Percentiles rank a stretch among this genome's conserved stretches.
These are phyloP conservation scores for Vitis amurensis DNA, from an alignment of 164 flowering plant species.

Conservation along the genomic window DNA sequence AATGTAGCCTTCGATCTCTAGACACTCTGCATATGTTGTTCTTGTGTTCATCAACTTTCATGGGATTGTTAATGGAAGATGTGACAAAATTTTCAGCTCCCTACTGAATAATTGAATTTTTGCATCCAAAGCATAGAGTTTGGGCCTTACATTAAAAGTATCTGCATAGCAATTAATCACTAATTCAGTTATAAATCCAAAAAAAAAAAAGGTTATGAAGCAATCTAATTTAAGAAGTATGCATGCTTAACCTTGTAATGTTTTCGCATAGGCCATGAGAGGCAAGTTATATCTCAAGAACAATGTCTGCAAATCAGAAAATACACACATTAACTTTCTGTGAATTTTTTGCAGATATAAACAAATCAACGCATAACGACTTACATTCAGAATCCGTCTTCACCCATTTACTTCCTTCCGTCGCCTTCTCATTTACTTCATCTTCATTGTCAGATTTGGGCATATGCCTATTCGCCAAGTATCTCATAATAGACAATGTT, in stretches of 20 bases:
- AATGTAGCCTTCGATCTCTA: too few species aligned
- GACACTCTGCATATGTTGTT: too few species aligned
- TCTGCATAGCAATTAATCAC: too few species aligned
- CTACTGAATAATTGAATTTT: too few species aligned
- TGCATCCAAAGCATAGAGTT: too few species aligned
- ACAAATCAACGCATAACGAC: conserved; percentile 12
- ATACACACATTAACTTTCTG: not conserved
- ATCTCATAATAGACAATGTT: conserved; percentile 37
- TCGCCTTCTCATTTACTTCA: conserved; percentile 23
- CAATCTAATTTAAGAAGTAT: conserved; percentile 20
- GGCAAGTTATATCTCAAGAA: conserved; percentile 55
- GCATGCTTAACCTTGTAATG: conserved; percentile 7
- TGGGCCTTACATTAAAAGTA: too few species aligned
- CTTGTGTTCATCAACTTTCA: too few species aligned
- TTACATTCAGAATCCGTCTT: conserved; percentile 84
- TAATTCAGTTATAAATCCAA: too few species aligned
- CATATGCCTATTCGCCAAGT: conserved; percentile 30
- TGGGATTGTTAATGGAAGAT: too few species aligned
- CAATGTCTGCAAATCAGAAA: conserved; percentile 56
- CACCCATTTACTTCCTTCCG: conserved; percentile 64
- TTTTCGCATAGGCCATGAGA: not conserved
- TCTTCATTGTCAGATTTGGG: conserved; percentile 23
- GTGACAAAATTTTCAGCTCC: too few species aligned
- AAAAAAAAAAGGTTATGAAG: not conserved
- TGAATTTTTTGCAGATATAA: not conserved